A percentile compares a stretch with the other conserved stretches of the same genome.
Conservation (phyloP, 345 rosid species). For the Bretschneidera sinensis region DNA sequence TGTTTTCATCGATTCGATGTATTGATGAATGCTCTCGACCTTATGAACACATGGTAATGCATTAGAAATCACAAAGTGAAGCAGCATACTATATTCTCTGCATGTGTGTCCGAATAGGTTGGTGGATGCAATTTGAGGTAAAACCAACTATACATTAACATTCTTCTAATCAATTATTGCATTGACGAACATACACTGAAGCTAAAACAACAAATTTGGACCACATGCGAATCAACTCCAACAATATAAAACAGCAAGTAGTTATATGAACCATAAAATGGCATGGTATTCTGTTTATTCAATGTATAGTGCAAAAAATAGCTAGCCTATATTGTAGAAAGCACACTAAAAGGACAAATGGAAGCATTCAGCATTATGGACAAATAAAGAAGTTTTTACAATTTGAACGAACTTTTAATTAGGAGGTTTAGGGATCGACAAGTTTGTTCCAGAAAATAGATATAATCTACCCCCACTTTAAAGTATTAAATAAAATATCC, state of each 20-base stretch:
- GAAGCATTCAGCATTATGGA: no score
- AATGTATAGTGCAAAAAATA: no score
- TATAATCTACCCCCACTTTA: not conserved
- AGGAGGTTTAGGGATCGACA: no score
- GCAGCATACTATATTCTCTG: not conserved
- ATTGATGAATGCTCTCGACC: conserved; percentile 92
- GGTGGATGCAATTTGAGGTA: not conserved
- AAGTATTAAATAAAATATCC: no score
- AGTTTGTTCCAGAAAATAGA: not conserved
- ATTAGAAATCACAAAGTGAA: conserved; percentile 1
- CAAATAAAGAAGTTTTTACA: no score
- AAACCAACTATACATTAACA: not conserved
- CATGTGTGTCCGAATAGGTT: not conserved
- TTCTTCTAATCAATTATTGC: no score
- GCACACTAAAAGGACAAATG: no score
- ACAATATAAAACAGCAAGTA: not conserved
- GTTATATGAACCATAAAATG: not conserved
- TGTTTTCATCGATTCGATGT: conserved; percentile 80
- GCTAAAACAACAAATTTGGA: not conserved
- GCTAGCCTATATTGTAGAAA: no score
- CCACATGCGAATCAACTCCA: not conserved
- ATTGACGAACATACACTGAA: no score
- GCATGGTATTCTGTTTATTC: not conserved
- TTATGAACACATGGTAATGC: conserved; percentile 18
- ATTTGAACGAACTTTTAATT: no score